A percentile compares a stretch with the other conserved stretches of the same genome.
These are phyloP conservation scores for Talaromyces wortmannii DNA, from an alignment of 495 filamentous ascomycete genomes.

Conservation along the genomic window DNA sequence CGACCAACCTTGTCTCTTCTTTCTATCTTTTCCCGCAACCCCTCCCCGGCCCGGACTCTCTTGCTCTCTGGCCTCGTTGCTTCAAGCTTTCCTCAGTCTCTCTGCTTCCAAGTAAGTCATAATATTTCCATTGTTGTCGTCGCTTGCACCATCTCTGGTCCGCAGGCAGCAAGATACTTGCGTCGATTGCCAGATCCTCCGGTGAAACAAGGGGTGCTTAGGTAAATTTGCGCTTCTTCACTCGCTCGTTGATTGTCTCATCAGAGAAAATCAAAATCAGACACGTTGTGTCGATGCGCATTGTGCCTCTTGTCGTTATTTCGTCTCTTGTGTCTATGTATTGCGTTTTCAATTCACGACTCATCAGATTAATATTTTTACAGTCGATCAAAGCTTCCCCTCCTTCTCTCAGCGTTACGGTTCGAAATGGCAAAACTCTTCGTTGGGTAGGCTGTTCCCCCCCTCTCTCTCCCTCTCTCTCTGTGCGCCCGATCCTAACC, in stretches of 20 bases:
- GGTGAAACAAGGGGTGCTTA: not conserved
- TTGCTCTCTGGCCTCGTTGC: not conserved
- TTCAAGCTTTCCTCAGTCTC: not conserved
- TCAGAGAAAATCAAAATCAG: not conserved
- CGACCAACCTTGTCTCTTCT: not conserved
- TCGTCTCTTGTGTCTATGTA: not conserved
- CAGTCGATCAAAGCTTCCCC: not conserved
- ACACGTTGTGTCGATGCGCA: not conserved
- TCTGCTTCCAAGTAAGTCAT: not conserved
- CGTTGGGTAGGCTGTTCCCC: conserved; percentile 63
- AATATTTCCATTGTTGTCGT: not conserved
- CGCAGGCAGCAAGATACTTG: not conserved
- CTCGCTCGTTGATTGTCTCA: not conserved
- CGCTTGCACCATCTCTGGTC: not conserved
- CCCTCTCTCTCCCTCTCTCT: conserved; percentile 4
- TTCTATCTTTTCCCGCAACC: not conserved
- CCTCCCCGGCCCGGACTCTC: not conserved
- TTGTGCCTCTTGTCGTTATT: not conserved
- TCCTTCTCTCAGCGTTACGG: not conserved
- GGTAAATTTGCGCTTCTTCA: not conserved
- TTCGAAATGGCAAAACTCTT: conserved; percentile 77
- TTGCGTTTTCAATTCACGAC: too few relatives aligned
- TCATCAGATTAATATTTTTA: not conserved
- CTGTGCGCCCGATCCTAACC: conserved; percentile 5
- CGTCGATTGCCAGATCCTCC: not conserved